Conservation (phyloP, 2,329 filamentous ascomycete species). For the Blastomyces gilchristii region DNA sequence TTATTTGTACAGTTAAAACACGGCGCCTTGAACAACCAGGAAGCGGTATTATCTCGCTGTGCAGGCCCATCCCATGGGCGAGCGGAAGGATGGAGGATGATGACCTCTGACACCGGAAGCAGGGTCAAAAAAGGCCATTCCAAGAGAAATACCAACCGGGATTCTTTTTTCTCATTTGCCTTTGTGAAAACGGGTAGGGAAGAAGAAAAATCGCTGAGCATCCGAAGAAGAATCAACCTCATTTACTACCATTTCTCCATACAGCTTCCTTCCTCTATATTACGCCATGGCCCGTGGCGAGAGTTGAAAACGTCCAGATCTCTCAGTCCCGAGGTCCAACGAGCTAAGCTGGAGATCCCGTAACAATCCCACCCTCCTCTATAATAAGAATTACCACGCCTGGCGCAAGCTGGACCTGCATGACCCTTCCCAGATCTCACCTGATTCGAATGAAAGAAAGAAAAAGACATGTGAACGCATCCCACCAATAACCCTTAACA, state of each 20-base stretch:
- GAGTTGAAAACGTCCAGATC: not conserved
- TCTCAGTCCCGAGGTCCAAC: slow-evolving; percentile 5
- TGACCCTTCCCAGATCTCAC: not conserved
- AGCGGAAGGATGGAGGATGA: not conserved
- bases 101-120: not conserved
- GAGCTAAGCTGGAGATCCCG: not conserved
- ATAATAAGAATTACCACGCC: no score
- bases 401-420: not conserved
- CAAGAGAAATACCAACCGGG: not conserved
- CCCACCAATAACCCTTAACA: not conserved
- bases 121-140: not conserved
- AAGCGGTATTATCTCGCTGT: not conserved
- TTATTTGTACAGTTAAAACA: not conserved
- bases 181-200: not conserved
- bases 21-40: not conserved
- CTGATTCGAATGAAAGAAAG: not conserved
- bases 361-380: not conserved
- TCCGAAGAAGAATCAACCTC: not conserved
- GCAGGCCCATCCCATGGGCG: not conserved
- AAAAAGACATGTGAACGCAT: not conserved
- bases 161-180: not conserved
- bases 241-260: not conserved
- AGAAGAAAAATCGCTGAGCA: not conserved
- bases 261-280: not conserved
- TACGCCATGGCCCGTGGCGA: not conserved